Evolutionary conservation across 305 asterid genomes (phyloP).

Genomic region (Coffea humblotiana): DNA sequence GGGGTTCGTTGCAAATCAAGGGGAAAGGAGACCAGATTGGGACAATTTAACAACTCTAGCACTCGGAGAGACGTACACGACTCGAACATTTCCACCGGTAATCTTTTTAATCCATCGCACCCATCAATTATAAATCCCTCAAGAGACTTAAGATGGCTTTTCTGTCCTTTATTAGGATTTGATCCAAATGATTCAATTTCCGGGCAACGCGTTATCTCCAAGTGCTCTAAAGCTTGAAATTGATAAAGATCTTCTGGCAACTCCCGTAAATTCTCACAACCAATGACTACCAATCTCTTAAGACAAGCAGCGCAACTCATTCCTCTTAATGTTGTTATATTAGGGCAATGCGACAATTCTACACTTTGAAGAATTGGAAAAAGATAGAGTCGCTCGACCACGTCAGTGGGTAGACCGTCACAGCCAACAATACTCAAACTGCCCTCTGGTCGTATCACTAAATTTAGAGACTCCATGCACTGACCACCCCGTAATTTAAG

Average conservation of each 20-base stretch:
- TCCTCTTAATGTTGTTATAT: background rate
- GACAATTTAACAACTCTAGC: accelerated
- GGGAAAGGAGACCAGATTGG: background rate
- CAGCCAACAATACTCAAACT: too few species aligned
- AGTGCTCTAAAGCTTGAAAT: background rate
- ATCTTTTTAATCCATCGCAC: background rate
- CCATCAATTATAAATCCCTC: background rate
- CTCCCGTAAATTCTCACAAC: background rate
- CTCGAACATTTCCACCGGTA: too few species aligned
- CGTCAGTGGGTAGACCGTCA: background rate
- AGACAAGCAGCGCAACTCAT: background rate
- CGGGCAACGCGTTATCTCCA: too few species aligned
- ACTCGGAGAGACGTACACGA: background rate
- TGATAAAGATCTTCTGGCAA: background rate
- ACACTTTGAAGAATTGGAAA: background rate
- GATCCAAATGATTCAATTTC: too few species aligned
- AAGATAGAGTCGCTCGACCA: too few species aligned
- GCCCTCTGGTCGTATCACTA: background rate
- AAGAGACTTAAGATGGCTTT: background rate
- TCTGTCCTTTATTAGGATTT: background rate
- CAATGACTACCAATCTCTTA: background rate
- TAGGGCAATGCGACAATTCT: background rate
- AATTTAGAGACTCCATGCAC: too few species aligned
- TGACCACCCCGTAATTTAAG: too few species aligned
- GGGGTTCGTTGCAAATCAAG: background rate